These are phyloP conservation scores for Neofusicoccum kwambonambiense DNA, from an alignment of 2,329 filamentous ascomycete species.

Conservation along the genomic window DNA sequence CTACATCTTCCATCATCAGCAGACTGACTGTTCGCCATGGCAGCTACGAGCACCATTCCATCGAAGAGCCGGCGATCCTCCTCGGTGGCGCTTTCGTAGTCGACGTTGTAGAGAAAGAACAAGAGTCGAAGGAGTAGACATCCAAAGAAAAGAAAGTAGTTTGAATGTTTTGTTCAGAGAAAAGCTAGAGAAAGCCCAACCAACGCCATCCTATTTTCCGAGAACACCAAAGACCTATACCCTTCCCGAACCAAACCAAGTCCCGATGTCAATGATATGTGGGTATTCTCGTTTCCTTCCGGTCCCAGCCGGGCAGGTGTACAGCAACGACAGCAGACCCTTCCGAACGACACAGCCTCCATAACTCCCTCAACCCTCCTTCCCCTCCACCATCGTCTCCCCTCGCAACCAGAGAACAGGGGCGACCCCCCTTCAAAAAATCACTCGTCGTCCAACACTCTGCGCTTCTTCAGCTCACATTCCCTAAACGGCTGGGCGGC, in stretches of 20 bases:
- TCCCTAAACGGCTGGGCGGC: neutral
- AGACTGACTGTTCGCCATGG: neutral
- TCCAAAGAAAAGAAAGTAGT: neutral
- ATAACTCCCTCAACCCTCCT: neutral
- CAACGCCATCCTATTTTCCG: neutral
- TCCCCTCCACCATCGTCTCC: too few relatives aligned
- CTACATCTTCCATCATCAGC: neutral
- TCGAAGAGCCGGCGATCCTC: slow-evolving; percentile 53
- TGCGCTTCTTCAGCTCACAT: neutral
- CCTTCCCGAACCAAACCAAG: neutral
- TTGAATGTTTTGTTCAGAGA: too few relatives aligned
- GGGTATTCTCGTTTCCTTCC: neutral
- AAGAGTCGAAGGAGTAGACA: neutral
- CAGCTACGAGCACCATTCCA: slow-evolving; percentile 50
- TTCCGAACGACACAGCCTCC: too few relatives aligned
- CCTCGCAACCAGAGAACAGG: too few relatives aligned
- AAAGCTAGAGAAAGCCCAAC: neutral
- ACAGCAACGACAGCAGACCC: neutral
- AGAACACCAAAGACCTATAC: neutral
- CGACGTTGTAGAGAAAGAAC: slow-evolving; percentile 46
- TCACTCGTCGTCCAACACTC: neutral
- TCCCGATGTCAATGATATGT: neutral
- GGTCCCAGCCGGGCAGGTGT: neutral
- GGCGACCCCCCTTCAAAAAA: neutral
- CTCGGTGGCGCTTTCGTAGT: slow-evolving; percentile 53